A percentile compares a stretch with the other conserved stretches of the same genome.
Conservation (phyloP, 176 grass and related monocot species). For the Cenchrus fungigraminus region DNA sequence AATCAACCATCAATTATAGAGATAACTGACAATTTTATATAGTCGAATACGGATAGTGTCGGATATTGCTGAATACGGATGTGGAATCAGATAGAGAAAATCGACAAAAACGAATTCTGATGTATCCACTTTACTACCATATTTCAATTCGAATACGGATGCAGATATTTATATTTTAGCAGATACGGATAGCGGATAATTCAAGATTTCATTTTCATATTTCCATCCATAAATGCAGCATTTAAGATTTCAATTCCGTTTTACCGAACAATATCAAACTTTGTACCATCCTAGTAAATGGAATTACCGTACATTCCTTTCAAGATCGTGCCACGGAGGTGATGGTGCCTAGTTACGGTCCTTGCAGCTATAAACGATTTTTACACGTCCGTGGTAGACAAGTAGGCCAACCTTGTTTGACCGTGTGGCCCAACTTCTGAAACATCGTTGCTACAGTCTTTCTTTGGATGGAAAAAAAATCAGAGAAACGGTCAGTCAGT, state of each 20-base stretch:
- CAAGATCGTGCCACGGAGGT: neutral
- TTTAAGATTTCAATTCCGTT: neutral
- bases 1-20: no score
- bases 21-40: no score
- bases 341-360: neutral
- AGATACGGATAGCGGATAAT: no score
- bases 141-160: no score
- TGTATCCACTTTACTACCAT: no score
- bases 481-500: constrained; percentile 3
- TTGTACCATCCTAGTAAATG: neutral
- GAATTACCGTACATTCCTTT: neutral
- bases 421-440: neutral
- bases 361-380: neutral
- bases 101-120: no score
- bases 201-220: no score
- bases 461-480: neutral
- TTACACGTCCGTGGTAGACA: neutral
- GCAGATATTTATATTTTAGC: no score
- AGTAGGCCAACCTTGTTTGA: constrained; percentile 35
- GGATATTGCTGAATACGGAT: no score
- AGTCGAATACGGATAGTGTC: no score
- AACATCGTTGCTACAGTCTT: neutral
- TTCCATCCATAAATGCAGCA: neutral
- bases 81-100: no score
- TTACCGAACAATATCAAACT: constrained; percentile 2